Evolutionary conservation across 257 asterid genomes (phyloP).

Genomic region (Solanum rostratum): DNA sequence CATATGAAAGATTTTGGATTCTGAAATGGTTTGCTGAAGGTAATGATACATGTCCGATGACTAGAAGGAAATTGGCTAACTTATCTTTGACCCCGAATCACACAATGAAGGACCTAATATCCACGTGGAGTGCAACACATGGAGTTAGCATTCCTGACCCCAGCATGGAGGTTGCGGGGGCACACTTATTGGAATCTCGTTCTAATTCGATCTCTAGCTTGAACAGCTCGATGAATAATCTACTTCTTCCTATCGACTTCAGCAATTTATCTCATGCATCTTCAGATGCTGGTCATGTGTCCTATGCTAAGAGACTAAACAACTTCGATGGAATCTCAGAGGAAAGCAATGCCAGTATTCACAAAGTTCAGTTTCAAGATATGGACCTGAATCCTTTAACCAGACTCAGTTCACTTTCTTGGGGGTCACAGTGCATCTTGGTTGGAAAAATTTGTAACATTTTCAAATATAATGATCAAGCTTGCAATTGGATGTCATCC

Average conservation of each 20-base stretch:
- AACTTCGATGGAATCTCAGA: neutral
- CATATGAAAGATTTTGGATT: conserved; percentile 83
- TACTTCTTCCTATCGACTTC: conserved; percentile 10
- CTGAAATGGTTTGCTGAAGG: conserved; percentile 94
- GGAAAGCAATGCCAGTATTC: neutral
- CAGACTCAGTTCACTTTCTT: conserved; percentile 44
- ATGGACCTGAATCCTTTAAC: conserved; percentile 21
- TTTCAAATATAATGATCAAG: conserved; percentile 21
- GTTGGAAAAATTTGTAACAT: conserved; percentile 33
- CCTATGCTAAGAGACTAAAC: conserved; percentile 31
- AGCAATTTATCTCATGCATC: conserved; percentile 49
- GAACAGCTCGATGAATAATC: neutral
- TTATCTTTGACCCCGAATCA: conserved; percentile 77
- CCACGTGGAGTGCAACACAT: conserved; percentile 88
- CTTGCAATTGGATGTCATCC: conserved; percentile 17
- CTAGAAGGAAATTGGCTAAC: conserved; percentile 83
- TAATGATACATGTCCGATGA: conserved; percentile 84
- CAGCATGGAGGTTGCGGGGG: conserved; percentile 85
- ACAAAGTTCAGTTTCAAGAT: conserved; percentile 4
- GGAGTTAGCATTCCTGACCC: conserved; percentile 65
- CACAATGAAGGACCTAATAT: conserved; percentile 85
- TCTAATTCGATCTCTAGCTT: conserved; percentile 40
- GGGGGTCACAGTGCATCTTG: conserved; percentile 48
- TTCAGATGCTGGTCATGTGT: conserved; percentile 58
- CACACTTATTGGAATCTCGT: conserved; percentile 52